phyloP scores from a whole-genome alignment of 2,329 filamentous ascomycete genomes.

The Aspergillus unguis region DNA sequence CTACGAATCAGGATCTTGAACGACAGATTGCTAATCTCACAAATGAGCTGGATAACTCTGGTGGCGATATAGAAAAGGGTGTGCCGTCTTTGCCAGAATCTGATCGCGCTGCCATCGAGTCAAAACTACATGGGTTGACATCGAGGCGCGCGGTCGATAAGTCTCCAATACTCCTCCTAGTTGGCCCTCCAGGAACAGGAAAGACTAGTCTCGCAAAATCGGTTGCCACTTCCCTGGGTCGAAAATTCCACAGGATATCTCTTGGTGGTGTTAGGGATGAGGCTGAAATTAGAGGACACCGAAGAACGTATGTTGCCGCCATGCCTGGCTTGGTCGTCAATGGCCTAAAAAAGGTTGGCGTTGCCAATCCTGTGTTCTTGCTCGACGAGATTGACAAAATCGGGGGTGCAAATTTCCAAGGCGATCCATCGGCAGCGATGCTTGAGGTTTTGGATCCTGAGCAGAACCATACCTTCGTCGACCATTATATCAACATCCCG shows the following conservation, averaged over 20 bases:
- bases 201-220: slow-evolving; percentile 96
- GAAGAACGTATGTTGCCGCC: slow-evolving; percentile 95
- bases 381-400: slow-evolving; percentile 99
- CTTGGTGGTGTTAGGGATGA: slow-evolving; percentile 94
- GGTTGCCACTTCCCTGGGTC: slow-evolving; percentile 82
- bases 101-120: slow-evolving; percentile 46
- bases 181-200: slow-evolving; percentile 89
- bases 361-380: slow-evolving; percentile 90
- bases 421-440: slow-evolving; percentile 95
- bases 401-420: slow-evolving; percentile 84
- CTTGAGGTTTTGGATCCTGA: slow-evolving; percentile 96
- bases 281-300: slow-evolving; percentile 91
- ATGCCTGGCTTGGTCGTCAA: slow-evolving; percentile 96
- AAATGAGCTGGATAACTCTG: slow-evolving; percentile 41
- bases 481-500: slow-evolving; percentile 94
- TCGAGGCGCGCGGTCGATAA: slow-evolving; percentile 87
- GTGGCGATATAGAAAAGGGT: slow-evolving; percentile 55
- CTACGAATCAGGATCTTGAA: slow-evolving; percentile 78
- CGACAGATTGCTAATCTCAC: slow-evolving; percentile 63
- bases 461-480: slow-evolving; percentile 90
- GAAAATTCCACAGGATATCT: slow-evolving; percentile 96
- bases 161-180: slow-evolving; percentile 89
- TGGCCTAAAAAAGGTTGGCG: slow-evolving; percentile 90
- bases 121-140: slow-evolving; percentile 72
- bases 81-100: slow-evolving; percentile 49